A percentile compares a stretch with the other conserved stretches of the same genome.
Conservation (phyloP, 345 rosid species). For the Tarenaya hassleriana region DNA sequence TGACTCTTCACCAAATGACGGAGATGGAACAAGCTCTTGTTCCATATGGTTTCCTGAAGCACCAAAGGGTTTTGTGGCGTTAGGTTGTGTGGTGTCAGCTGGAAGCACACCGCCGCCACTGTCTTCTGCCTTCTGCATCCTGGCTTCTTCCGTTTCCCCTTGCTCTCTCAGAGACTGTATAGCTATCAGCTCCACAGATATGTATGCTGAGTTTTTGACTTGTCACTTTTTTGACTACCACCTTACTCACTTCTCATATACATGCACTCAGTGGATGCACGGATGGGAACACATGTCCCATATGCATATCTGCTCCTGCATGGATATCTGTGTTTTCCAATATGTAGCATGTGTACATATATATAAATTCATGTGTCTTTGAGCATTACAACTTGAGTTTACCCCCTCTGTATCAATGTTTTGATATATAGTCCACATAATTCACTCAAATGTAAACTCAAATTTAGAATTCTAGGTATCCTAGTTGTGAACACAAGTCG, state of each 20-base stretch:
- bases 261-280: constrained; percentile 20
- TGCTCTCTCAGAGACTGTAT: constrained; percentile 86
- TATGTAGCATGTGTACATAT: neutral
- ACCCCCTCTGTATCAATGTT: neutral
- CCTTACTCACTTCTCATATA: constrained; percentile 10
- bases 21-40: constrained; percentile 37
- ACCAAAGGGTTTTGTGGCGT: constrained; percentile 79
- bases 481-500: constrained; percentile 4
- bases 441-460: constrained; percentile 9
- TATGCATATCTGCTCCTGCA: constrained; percentile 11
- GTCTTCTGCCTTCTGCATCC: constrained; percentile 71
- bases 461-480: constrained; percentile 8
- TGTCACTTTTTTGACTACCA: constrained; percentile 15
- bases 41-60: constrained; percentile 95
- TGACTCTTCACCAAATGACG: constrained; percentile 24
- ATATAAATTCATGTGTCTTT: too few species aligned
- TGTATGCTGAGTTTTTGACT: constrained; percentile 43
- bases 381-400: neutral
- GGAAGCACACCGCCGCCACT: constrained; percentile 59
- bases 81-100: constrained; percentile 75
- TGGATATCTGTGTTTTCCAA: constrained; percentile 5
- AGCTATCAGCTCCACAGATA: constrained; percentile 45
- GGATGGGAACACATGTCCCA: constrained; percentile 1
- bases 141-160: constrained; percentile 72
- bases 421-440: constrained; percentile 12